A percentile compares a stretch with the other conserved stretches of the same genome.
Conservation (phyloP, 208 protist genomes). For the Leishmania arabica region DNA sequence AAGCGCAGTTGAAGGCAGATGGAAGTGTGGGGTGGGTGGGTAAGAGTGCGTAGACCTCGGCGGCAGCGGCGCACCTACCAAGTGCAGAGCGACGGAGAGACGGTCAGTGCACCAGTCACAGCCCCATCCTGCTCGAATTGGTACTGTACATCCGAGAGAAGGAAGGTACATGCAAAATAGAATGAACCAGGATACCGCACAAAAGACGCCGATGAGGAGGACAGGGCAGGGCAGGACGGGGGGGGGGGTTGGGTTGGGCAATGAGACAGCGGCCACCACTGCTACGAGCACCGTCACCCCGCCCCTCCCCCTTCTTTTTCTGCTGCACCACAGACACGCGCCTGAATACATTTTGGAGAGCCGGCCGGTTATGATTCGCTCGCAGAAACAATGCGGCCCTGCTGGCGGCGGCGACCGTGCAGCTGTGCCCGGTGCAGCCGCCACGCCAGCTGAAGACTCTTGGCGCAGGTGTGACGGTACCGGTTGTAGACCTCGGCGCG, state of each 20-base stretch:
- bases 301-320: background rate
- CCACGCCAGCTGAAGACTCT: conserved; percentile 42
- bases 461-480: conserved; percentile 38
- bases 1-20: background rate
- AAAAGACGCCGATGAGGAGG: background rate
- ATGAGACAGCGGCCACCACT: background rate
- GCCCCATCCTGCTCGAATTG: background rate
- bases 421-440: conserved; percentile 4
- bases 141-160: background rate
- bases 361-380: background rate
- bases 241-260: too few relatives aligned
- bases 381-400: background rate
- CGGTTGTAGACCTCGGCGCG: conserved; percentile 22
- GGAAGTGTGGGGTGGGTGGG: background rate
- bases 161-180: background rate
- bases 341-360: background rate
- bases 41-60: background rate
- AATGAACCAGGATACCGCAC: background rate
- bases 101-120: background rate
- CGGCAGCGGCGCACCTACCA: background rate
- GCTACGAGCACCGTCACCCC: background rate
- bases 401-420: background rate
- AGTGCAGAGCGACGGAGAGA: background rate
- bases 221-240: background rate
- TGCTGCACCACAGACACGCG: background rate